A percentile compares a stretch with the other conserved stretches of the same genome.
Conservation (phyloP, 2,329 filamentous ascomycete genomes). For the Fusarium sublunatum region DNA sequence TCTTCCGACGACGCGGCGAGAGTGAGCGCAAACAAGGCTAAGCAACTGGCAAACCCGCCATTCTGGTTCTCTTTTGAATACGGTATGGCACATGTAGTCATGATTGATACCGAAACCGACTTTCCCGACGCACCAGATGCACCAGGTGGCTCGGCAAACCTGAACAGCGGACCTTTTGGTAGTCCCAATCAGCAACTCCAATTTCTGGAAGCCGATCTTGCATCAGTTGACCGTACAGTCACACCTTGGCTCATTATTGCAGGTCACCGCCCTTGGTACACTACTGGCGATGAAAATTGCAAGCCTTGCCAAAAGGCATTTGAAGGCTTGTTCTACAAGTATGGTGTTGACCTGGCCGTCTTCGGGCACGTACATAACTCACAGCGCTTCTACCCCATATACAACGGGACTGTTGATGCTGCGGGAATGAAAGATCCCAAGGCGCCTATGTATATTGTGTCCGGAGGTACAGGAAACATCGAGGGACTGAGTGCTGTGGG, state of each 20-base stretch:
- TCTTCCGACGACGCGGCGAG: slow-evolving; percentile 3
- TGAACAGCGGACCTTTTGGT: slow-evolving; percentile 23
- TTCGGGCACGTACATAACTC: slow-evolving; percentile 32
- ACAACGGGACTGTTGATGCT: slow-evolving; percentile 18
- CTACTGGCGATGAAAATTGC: slow-evolving; percentile 47
- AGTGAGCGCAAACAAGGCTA: slow-evolving; percentile 31
- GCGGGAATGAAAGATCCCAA: slow-evolving; percentile 20
- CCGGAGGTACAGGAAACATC: slow-evolving; percentile 24
- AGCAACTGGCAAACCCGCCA: slow-evolving; percentile 26
- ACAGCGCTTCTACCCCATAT: slow-evolving; percentile 13
- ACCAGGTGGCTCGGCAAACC: slow-evolving; percentile 19
- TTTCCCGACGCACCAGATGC: slow-evolving; percentile 34
- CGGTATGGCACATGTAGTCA: slow-evolving; percentile 46
- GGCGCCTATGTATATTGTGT: slow-evolving; percentile 26
- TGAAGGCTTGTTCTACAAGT: slow-evolving; percentile 23
- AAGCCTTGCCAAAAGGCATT: slow-evolving; percentile 27
- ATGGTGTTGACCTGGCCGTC: slow-evolving; percentile 18
- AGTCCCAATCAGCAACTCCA: slow-evolving; percentile 20
- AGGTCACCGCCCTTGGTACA: slow-evolving; percentile 62
- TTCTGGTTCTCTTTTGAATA: slow-evolving; percentile 46
- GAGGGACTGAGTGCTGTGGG: slow-evolving; percentile 19
- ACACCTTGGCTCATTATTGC: slow-evolving; percentile 59
- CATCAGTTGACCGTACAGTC: slow-evolving; percentile 64
- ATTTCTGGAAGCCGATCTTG: slow-evolving; percentile 48
- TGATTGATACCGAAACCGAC: slow-evolving; percentile 56